Evolutionary conservation across 805 yeast genomes (phyloP), one percentile per base, ranked within the genome.

Genomic region (Lipomyces starkeyi): DNA sequence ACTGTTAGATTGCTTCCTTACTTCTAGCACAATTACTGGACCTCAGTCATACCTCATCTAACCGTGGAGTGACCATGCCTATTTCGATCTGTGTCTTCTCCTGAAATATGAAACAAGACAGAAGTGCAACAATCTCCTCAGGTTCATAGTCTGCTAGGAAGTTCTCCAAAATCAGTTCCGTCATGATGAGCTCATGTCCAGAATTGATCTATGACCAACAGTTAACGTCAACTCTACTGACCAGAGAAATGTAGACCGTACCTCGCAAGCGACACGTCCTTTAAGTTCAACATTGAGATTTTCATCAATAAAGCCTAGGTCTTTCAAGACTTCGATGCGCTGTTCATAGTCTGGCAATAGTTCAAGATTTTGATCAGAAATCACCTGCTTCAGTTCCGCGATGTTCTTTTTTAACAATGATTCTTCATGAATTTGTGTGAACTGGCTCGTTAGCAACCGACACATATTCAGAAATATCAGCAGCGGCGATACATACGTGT

Each of bases 101-200:
- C 75, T 95, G 98, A 76, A 91, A 95, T 1, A 95, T 97, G 80
- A 95, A 95, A 49, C 91, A 91, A 0, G 98, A 92, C 40, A 95
- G 79, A 60, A 95, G 81, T 0, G 98, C 98, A n/a, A 93, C 98
- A 70, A 95, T 93, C 78, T 95, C 99, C 75, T 93, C 97, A 0
- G 98, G 93, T 71, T 93, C 96, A 76, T 91, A 93, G 66, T 92
- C 96, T 37, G 94, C 97, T 70, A 95, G 81, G 81, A 94, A 93
- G 79, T 95, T 95, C 75, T 94, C 97, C 73, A 95, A 83, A 20
- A 95, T 86, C 64, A 95, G 83, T 78, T 95, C 99, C 0, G 99
- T 94, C 11, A 95, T 77, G 2, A 90, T 89, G 65, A 93, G 82
- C 78, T 95, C 99, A 86, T 93, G 92, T 0, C 98, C 98, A 32